phyloP scores from a whole-genome alignment of 805 yeast genomes.

The Ogataea pini region DNA sequence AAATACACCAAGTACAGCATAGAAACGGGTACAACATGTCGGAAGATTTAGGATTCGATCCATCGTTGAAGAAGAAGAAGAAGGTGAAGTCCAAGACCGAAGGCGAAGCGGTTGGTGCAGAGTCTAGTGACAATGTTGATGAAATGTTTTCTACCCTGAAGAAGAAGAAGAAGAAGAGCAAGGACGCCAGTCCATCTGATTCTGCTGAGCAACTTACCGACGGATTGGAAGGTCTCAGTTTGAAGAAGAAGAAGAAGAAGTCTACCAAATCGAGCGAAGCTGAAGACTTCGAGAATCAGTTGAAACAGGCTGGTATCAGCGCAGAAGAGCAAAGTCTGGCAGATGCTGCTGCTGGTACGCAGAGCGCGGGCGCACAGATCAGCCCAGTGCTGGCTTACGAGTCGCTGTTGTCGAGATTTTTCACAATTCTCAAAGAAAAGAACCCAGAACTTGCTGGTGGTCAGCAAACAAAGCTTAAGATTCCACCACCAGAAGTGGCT shows the following conservation, averaged over 20 bases:
- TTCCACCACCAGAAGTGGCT: conserved; percentile 95
- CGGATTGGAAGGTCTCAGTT: conserved; percentile 68
- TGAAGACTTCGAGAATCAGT: conserved; percentile 83
- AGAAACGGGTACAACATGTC: conserved; percentile 23
- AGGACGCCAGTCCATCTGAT: conserved; percentile 43
- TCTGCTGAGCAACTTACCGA: conserved; percentile 49
- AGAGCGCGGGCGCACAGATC: conserved; percentile 34
- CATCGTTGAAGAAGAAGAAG: conserved; percentile 77
- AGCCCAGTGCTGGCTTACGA: conserved; percentile 68
- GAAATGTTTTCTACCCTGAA: conserved; percentile 79
- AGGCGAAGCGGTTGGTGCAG: conserved; percentile 37
- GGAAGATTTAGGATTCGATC: conserved; percentile 67
- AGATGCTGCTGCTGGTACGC: conserved; percentile 2
- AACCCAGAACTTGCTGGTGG: conserved; percentile 99
- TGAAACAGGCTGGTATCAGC: conserved; percentile 86
- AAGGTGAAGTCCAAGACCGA: conserved; percentile 47
- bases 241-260: conserved; percentile 81
- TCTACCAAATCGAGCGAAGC: conserved; percentile 53
- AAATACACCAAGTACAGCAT: not conserved
- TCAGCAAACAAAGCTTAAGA: conserved; percentile 88
- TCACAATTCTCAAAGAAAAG: conserved; percentile 80
- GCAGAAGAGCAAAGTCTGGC: conserved; percentile 37
- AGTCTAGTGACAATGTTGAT: conserved; percentile 45
- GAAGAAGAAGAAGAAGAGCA: conserved; percentile 80
- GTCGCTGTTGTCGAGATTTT: conserved; percentile 79